Evolutionary conservation across 768 basidiomycete species (phyloP).

Genomic region (Lactifluus rugatus): DNA sequence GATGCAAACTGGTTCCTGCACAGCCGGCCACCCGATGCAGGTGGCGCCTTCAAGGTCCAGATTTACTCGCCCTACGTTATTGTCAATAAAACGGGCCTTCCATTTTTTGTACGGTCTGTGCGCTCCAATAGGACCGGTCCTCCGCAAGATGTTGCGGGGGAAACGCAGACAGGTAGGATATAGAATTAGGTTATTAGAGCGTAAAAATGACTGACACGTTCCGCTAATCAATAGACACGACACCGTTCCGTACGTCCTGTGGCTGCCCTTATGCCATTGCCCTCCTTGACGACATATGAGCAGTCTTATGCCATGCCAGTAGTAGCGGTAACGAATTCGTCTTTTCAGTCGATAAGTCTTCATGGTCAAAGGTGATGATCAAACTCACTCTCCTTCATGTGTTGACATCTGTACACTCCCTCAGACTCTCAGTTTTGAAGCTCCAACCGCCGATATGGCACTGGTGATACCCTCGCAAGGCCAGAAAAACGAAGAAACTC

Average conservation of each 20-base stretch:
- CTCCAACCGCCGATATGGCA: constrained; percentile 83
- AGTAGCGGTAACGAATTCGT: constrained; percentile 76
- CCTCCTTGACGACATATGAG: neutral
- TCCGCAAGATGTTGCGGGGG: constrained; percentile 79
- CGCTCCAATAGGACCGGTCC: constrained; percentile 52
- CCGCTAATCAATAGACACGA: constrained; percentile 29
- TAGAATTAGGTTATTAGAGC: neutral
- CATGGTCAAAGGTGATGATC: constrained; percentile 72
- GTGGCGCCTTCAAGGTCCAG: constrained; percentile 93
- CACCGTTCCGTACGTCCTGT: constrained; percentile 71
- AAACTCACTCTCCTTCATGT: neutral
- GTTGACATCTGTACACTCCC: neutral
- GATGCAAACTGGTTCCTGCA: neutral
- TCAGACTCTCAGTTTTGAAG: constrained; percentile 81
- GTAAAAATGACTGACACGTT: neutral
- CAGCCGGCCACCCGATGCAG: constrained; percentile 77
- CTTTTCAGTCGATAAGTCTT: constrained; percentile 70
- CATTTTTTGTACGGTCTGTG: constrained; percentile 62
- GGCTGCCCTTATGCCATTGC: neutral
- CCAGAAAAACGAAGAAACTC: constrained; percentile 57
- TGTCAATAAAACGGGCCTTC: constrained; percentile 85
- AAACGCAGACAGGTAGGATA: constrained; percentile 48
- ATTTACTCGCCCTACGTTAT: constrained; percentile 86
- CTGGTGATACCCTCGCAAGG: constrained; percentile 57
- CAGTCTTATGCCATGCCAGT: constrained; percentile 81